These are phyloP conservation scores for Termitomyces sp. DNA, from an alignment of 768 basidiomycete species.

Conservation along the genomic window DNA sequence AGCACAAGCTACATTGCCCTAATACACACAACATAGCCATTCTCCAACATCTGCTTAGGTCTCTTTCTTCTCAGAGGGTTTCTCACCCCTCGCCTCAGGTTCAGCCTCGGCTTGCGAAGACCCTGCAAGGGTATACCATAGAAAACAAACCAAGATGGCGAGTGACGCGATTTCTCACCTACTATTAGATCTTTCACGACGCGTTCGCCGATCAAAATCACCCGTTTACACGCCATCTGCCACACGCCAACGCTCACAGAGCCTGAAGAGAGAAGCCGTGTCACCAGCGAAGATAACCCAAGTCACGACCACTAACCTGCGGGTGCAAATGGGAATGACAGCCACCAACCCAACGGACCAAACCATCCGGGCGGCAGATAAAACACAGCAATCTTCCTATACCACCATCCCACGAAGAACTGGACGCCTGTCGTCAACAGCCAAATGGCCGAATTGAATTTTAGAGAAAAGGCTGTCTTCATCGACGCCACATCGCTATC, in stretches of 20 bases:
- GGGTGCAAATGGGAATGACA: slow-evolving; percentile 89
- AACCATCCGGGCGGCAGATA: slow-evolving; percentile 91
- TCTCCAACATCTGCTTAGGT: background rate
- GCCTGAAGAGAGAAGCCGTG: slow-evolving; percentile 37
- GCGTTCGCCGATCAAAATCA: slow-evolving; percentile 72
- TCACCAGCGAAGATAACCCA: background rate
- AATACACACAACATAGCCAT: slow-evolving; percentile 11
- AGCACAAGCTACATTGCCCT: slow-evolving; percentile 10
- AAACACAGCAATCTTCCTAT: slow-evolving; percentile 85
- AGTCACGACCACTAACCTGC: slow-evolving; percentile 44
- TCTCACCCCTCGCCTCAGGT: slow-evolving; percentile 3
- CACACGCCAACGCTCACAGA: slow-evolving; percentile 91
- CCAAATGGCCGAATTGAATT: slow-evolving; percentile 76
- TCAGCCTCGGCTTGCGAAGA: slow-evolving; percentile 9
- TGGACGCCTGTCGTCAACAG: slow-evolving; percentile 82
- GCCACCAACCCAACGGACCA: slow-evolving; percentile 81
- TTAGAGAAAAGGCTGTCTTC: slow-evolving; percentile 58
- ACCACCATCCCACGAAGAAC: slow-evolving; percentile 86
- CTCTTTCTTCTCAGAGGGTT: slow-evolving; percentile 14
- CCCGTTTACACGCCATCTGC: slow-evolving; percentile 90
- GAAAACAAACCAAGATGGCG: slow-evolving; percentile 1
- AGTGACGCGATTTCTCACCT: slow-evolving; percentile 24
- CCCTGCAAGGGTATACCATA: slow-evolving; percentile 1
- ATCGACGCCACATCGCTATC: slow-evolving; percentile 59
- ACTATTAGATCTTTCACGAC: slow-evolving; percentile 60